Percentiles rank a stretch among this genome's conserved stretches.
These are phyloP conservation scores for Amesomyces nigricolor DNA, from an alignment of 2,329 filamentous ascomycete genomes.

Conservation along the genomic window DNA sequence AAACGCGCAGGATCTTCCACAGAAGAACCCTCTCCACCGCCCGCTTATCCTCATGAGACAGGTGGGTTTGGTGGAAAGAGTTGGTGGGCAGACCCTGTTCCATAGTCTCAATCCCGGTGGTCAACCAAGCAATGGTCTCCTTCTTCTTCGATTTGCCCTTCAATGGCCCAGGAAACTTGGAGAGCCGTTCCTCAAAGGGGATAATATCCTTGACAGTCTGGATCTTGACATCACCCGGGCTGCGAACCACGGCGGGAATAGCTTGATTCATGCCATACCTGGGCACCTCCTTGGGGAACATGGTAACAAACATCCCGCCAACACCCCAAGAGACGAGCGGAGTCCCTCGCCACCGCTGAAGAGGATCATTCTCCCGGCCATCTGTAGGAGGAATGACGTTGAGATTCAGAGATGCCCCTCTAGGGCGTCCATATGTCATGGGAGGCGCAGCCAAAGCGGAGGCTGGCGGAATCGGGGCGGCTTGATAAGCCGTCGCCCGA, in stretches of 20 bases:
- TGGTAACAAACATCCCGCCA: slow-evolving; percentile 74
- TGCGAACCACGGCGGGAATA: slow-evolving; percentile 72
- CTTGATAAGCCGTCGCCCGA: slow-evolving; percentile 22
- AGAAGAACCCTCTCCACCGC: slow-evolving; percentile 73
- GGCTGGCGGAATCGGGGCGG: not conserved
- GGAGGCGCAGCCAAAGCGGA: slow-evolving; percentile 16
- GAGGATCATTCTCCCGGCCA: slow-evolving; percentile 64
- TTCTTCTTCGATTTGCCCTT: slow-evolving; percentile 94
- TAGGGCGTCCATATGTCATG: slow-evolving; percentile 33
- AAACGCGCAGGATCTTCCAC: slow-evolving; percentile 77
- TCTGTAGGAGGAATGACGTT: slow-evolving; percentile 59
- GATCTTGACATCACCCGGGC: slow-evolving; percentile 76
- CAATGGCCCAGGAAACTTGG: slow-evolving; percentile 84
- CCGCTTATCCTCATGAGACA: slow-evolving; percentile 61
- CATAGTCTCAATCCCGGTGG: slow-evolving; percentile 65
- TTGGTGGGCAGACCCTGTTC: slow-evolving; percentile 54
- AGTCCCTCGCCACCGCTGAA: slow-evolving; percentile 85
- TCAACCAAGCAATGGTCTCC: slow-evolving; percentile 77
- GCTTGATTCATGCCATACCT: slow-evolving; percentile 72
- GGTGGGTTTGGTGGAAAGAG: slow-evolving; percentile 43
- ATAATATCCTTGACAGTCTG: slow-evolving; percentile 68
- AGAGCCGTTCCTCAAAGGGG: slow-evolving; percentile 64
- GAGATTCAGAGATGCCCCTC: slow-evolving; percentile 50
- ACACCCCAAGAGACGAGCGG: slow-evolving; percentile 86
- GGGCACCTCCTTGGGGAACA: slow-evolving; percentile 83